A percentile compares a stretch with the other conserved stretches of the same genome.
These are phyloP conservation scores for Pelargonium australe DNA, from an alignment of 441 rosid genomes.

Conservation along the genomic window DNA sequence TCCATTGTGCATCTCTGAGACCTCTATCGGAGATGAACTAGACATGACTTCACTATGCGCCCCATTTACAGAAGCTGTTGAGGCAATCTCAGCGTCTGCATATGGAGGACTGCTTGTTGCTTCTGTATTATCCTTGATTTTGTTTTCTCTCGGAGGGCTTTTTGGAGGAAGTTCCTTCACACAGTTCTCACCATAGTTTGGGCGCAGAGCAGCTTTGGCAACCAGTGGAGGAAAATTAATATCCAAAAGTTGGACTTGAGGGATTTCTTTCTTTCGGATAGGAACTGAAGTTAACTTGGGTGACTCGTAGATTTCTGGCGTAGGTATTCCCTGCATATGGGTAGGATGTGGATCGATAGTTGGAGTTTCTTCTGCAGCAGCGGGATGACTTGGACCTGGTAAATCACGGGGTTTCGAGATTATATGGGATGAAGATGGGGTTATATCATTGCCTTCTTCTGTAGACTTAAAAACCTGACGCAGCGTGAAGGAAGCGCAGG, in stretches of 20 bases:
- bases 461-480: constrained; percentile 66
- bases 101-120: constrained; percentile 18
- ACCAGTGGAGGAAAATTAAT: constrained; percentile 73
- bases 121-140: constrained; percentile 18
- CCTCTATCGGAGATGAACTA: constrained; percentile 58
- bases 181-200: constrained; percentile 29
- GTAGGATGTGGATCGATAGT: constrained; percentile 36
- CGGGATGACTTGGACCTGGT: constrained; percentile 36
- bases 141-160: constrained; percentile 31
- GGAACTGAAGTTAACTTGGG: constrained; percentile 66
- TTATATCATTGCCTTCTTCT: constrained; percentile 41
- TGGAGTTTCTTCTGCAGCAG: constrained; percentile 38
- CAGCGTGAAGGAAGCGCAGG: constrained; percentile 75
- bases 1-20: constrained; percentile 46
- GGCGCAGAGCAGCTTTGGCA: constrained; percentile 31
- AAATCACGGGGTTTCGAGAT: constrained; percentile 40
- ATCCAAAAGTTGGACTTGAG: constrained; percentile 66
- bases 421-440: constrained; percentile 59
- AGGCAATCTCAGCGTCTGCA: constrained; percentile 45
- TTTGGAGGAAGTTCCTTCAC: constrained; percentile 20
- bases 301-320: constrained; percentile 83
- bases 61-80: constrained; percentile 65
- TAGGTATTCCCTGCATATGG: constrained; percentile 73
- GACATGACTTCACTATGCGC: constrained; percentile 63
- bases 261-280: constrained; percentile 42